These are phyloP conservation scores for Aspergillus luchuensis DNA, from an alignment of 2,329 filamentous ascomycete genomes.

Conservation along the genomic window DNA sequence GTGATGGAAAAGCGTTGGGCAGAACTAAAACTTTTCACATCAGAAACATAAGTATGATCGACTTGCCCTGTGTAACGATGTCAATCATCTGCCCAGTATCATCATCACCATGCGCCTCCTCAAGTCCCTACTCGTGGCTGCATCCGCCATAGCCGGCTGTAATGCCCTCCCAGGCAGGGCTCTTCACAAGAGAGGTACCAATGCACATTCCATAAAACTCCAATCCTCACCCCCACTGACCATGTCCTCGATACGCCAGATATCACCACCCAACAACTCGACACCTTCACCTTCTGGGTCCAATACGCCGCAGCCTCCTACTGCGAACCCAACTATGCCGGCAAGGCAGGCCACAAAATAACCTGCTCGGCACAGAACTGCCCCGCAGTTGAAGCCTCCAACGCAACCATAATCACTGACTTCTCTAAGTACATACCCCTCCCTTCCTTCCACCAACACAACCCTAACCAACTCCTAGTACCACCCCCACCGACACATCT, in stretches of 20 bases:
- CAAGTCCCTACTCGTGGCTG: not conserved
- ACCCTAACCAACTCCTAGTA: not conserved
- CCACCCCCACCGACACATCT: conserved; percentile 44
- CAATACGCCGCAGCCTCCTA: conserved; percentile 56
- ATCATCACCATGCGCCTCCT: not conserved
- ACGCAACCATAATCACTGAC: conserved; percentile 42
- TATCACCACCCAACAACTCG: not conserved
- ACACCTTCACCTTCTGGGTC: conserved; percentile 48
- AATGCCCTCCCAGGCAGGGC: not conserved
- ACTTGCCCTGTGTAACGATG: not conserved
- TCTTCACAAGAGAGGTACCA: not conserved
- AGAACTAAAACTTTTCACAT: not conserved
- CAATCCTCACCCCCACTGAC: not conserved
- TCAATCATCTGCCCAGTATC: not conserved
- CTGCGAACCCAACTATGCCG: conserved; percentile 50
- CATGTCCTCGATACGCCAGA: not conserved
- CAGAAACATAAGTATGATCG: not conserved
- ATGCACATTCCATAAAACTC: not conserved
- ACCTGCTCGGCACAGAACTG: conserved; percentile 50
- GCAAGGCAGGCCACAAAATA: conserved; percentile 41
- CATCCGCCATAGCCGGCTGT: not conserved
- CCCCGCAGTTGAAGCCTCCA: conserved; percentile 42
- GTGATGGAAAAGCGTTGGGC: not conserved
- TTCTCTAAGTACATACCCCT: conserved; percentile 47
- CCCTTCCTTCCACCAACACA: not conserved